These are phyloP conservation scores for Suhomyces sp. DNA, from an alignment of 805 yeast genomes.

Conservation along the genomic window DNA sequence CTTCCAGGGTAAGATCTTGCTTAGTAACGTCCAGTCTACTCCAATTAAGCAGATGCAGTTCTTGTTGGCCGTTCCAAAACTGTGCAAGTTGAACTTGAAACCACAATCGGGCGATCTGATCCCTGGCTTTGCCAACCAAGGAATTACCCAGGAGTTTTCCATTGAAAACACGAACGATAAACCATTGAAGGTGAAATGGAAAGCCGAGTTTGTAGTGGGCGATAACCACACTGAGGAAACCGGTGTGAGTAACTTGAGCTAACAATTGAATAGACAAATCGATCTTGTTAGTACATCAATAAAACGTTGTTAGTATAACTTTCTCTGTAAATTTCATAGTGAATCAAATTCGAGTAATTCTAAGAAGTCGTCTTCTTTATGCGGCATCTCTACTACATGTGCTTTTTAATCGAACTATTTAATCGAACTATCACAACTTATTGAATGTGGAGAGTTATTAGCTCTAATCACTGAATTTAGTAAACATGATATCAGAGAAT, in stretches of 20 bases:
- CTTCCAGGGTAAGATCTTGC: slow-evolving; percentile 44
- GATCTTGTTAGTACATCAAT: too few relatives aligned
- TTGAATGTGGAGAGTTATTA: too few relatives aligned
- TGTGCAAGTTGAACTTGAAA: slow-evolving; percentile 52
- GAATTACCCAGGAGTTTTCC: slow-evolving; percentile 51
- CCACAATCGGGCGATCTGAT: slow-evolving; percentile 60
- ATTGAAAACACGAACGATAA: slow-evolving; percentile 33
- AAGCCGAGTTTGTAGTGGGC: slow-evolving; percentile 51
- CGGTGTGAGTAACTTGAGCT: slow-evolving; percentile 43
- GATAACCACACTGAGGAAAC: slow-evolving; percentile 52
- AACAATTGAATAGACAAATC: background rate
- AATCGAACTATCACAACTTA: too few relatives aligned
- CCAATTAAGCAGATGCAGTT: slow-evolving; percentile 53
- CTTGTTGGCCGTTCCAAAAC: slow-evolving; percentile 69
- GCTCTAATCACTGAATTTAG: too few relatives aligned
- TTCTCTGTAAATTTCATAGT: too few relatives aligned
- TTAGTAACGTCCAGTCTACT: slow-evolving; percentile 48
- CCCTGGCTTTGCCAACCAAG: slow-evolving; percentile 45
- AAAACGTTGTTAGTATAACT: too few relatives aligned
- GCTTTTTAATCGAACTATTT: too few relatives aligned
- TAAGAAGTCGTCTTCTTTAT: too few relatives aligned
- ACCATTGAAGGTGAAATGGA: slow-evolving; percentile 71
- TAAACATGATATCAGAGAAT: too few relatives aligned
- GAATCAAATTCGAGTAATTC: too few relatives aligned
- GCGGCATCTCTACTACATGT: too few relatives aligned